phyloP scores from a whole-genome alignment of 306 rosid species.

The Crotalaria pallida region DNA sequence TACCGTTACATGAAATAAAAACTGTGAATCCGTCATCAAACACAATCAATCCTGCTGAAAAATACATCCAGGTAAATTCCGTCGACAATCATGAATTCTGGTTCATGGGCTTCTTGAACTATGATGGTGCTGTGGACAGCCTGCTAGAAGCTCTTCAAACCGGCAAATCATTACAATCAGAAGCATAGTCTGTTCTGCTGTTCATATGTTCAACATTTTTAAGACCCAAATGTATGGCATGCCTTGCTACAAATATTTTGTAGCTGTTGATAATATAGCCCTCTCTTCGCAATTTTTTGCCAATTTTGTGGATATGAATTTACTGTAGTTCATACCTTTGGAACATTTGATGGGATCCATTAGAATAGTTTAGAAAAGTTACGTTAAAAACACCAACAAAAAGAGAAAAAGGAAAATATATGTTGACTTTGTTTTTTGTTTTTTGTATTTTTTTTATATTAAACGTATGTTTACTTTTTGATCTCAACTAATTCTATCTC shows the following conservation, averaged over 20 bases:
- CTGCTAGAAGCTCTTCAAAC: conserved; percentile 52
- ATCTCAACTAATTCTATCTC: not conserved
- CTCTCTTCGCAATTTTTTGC: conserved; percentile 16
- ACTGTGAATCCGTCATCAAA: conserved; percentile 76
- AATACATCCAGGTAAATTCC: conserved; percentile 72
- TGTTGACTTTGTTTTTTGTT: not conserved
- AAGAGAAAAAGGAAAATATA: not conserved
- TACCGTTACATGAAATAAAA: conserved; percentile 79
- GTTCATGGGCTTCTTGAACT: conserved; percentile 91
- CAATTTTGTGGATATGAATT: conserved; percentile 28
- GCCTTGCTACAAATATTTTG: conserved; percentile 17
- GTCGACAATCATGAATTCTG: conserved; percentile 85
- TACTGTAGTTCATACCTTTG: conserved; percentile 3
- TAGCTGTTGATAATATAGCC: conserved; percentile 21
- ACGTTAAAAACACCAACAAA: not conserved
- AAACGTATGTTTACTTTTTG: not conserved
- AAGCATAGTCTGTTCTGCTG: conserved; percentile 27
- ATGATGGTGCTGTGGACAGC: conserved; percentile 52
- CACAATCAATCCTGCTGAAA: conserved; percentile 63
- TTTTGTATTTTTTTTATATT: too few relatives aligned
- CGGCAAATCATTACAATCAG: conserved; percentile 30
- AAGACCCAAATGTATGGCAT: conserved; percentile 4
- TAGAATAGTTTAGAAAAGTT: not conserved
- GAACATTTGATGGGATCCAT: not conserved
- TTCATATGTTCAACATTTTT: conserved; percentile 21